A percentile compares a stretch with the other conserved stretches of the same genome.
phyloP scores from a whole-genome alignment of 83 land plant genomes.

The Diphasiastrum complanatum region DNA sequence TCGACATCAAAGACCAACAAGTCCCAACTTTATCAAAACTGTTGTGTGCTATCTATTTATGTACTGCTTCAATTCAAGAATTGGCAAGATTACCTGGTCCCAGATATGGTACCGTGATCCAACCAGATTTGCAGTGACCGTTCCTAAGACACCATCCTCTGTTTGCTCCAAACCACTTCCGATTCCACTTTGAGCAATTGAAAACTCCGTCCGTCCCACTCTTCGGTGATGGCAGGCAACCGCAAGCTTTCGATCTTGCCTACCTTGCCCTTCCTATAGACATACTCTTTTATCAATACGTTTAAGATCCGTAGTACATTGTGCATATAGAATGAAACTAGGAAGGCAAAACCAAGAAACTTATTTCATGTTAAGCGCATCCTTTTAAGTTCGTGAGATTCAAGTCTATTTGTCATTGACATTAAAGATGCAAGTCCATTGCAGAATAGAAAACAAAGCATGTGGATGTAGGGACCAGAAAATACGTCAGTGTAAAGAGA shows the following conservation, averaged over 20 bases:
- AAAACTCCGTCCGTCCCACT: slow-evolving; percentile 56
- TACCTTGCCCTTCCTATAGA: slow-evolving; percentile 67
- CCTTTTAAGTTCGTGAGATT: neutral
- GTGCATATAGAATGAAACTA: neutral
- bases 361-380: neutral
- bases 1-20: too few relatives aligned
- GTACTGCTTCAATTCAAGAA: too few relatives aligned
- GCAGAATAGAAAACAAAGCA: neutral
- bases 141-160: slow-evolving; percentile 61
- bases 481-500: slow-evolving; percentile 70
- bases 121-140: slow-evolving; percentile 49
- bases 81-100: slow-evolving; percentile 41
- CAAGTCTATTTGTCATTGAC: neutral
- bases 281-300: neutral
- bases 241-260: slow-evolving; percentile 68
- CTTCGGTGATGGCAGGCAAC: slow-evolving; percentile 54
- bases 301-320: neutral
- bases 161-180: slow-evolving; percentile 30
- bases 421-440: neutral
- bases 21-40: too few relatives aligned
- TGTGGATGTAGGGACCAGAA: neutral
- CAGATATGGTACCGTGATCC: slow-evolving; percentile 70
- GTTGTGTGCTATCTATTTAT: too few relatives aligned
- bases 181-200: slow-evolving; percentile 45
- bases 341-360: neutral